These are phyloP conservation scores for Friedmanniomyces simplex DNA, from an alignment of 495 filamentous ascomycete genomes.

Conservation along the genomic window DNA sequence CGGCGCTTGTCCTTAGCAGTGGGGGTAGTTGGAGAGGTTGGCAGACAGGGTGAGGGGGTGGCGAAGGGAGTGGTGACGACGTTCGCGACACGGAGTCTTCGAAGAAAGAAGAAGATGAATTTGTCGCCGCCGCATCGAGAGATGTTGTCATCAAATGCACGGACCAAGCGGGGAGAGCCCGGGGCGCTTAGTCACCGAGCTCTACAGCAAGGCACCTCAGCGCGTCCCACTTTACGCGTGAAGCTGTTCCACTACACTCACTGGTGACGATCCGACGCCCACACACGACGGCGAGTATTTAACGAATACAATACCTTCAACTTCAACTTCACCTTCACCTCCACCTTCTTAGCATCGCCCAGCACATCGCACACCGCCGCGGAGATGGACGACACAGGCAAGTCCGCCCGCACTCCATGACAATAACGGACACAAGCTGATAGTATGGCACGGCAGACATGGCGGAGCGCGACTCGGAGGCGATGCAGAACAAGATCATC, in stretches of 20 bases:
- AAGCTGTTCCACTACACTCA: too few species aligned
- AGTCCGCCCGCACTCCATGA: not conserved
- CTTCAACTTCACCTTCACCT: too few species aligned
- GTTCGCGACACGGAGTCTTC: constrained; percentile 24
- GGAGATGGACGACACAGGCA: not conserved
- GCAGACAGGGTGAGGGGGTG: constrained; percentile 5
- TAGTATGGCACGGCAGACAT: constrained; percentile 1
- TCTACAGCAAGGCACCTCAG: too few species aligned
- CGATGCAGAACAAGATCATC: constrained; percentile 71
- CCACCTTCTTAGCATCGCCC: too few species aligned
- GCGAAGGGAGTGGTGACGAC: constrained; percentile 6
- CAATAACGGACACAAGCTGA: not conserved
- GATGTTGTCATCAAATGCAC: not conserved
- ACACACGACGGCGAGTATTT: not conserved
- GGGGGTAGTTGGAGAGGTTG: too few species aligned
- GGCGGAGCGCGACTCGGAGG: constrained; percentile 16
- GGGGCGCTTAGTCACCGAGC: too few species aligned
- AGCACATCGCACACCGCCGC: not conserved
- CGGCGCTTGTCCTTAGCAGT: not conserved
- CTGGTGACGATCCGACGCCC: too few species aligned
- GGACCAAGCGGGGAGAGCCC: not conserved
- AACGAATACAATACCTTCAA: not conserved
- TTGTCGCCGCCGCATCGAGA: not conserved
- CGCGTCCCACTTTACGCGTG: constrained; percentile 4
- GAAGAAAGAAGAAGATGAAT: not conserved